These are phyloP conservation scores for Pyronema omphalodes DNA, from an alignment of 495 filamentous ascomycete species.

Conservation along the genomic window DNA sequence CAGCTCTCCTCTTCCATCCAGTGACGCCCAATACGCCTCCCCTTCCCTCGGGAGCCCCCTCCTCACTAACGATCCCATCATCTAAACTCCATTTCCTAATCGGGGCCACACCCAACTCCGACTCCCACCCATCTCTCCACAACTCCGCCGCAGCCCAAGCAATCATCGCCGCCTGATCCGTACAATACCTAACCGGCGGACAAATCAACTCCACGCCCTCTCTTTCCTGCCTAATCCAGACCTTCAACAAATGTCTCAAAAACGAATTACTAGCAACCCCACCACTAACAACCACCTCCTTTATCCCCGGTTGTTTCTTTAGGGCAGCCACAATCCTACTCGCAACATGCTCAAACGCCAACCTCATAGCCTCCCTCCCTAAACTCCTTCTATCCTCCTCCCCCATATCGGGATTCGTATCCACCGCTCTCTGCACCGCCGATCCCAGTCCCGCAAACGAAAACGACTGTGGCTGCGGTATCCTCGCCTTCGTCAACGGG, in stretches of 20 bases:
- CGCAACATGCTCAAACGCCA: constrained; percentile 79
- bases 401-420: constrained; percentile 21
- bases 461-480: constrained; percentile 26
- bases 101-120: constrained; percentile 38
- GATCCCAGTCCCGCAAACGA: constrained; percentile 48
- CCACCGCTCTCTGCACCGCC: constrained; percentile 27
- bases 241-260: constrained; percentile 47
- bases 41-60: background rate
- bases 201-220: constrained; percentile 42
- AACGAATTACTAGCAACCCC: constrained; percentile 76
- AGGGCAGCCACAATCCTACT: constrained; percentile 52
- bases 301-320: constrained; percentile 26
- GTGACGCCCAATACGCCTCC: constrained; percentile 31
- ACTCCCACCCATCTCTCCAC: constrained; percentile 60
- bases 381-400: constrained; percentile 38
- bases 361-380: constrained; percentile 51
- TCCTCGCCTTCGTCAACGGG: constrained; percentile 7
- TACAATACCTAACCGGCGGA: constrained; percentile 61
- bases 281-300: constrained; percentile 63
- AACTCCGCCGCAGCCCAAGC: constrained; percentile 89
- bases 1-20: constrained; percentile 27
- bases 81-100: constrained; percentile 68
- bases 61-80: constrained; percentile 22
- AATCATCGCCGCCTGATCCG: constrained; percentile 97
- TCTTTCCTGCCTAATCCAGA: constrained; percentile 46